phyloP scores from a whole-genome alignment of 2,329 filamentous ascomycete genomes.

The Botryotinia globosa region DNA sequence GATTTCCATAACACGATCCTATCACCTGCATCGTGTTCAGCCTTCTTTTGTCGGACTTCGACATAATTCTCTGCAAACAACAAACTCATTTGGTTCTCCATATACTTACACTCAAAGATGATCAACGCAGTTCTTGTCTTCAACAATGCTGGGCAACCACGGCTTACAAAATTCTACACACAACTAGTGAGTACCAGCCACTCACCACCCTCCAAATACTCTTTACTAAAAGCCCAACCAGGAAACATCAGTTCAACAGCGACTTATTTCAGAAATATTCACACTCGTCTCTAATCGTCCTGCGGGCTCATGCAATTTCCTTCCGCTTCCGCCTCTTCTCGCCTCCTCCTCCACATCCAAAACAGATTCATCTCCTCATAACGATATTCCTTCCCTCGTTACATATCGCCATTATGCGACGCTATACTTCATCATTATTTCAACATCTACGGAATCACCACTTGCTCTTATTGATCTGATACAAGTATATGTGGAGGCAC shows the following conservation, averaged over 20 bases:
- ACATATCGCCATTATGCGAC: constrained; percentile 98
- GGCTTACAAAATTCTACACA: constrained; percentile 97
- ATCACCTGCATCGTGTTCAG: constrained; percentile 1
- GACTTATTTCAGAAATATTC: constrained; percentile 96
- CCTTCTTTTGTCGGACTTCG: constrained; percentile 16
- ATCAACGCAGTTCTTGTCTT: constrained; percentile 99
- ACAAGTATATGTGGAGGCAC: constrained; percentile 94
- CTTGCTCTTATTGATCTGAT: constrained; percentile 94
- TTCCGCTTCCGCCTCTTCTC: constrained; percentile 71
- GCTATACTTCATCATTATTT: constrained; percentile 97
- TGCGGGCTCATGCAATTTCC: constrained; percentile 92
- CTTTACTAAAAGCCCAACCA: constrained; percentile 42
- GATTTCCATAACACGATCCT: background rate
- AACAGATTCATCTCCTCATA: constrained; percentile 62
- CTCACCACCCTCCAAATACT: constrained; percentile 5
- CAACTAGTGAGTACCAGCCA: constrained; percentile 65
- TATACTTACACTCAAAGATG: constrained; percentile 54
- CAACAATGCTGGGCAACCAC: constrained; percentile 95
- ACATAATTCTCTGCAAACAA: background rate
- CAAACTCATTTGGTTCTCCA: constrained; percentile 12
- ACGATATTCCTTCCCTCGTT: constrained; percentile 89
- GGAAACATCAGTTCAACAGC: constrained; percentile 97
- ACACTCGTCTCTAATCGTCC: constrained; percentile 89
- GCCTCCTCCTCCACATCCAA: constrained; percentile 66
- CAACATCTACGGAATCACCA: constrained; percentile 91